phyloP scores from a whole-genome alignment of 2,329 filamentous ascomycete genomes.

The Laburnicola sp. region DNA sequence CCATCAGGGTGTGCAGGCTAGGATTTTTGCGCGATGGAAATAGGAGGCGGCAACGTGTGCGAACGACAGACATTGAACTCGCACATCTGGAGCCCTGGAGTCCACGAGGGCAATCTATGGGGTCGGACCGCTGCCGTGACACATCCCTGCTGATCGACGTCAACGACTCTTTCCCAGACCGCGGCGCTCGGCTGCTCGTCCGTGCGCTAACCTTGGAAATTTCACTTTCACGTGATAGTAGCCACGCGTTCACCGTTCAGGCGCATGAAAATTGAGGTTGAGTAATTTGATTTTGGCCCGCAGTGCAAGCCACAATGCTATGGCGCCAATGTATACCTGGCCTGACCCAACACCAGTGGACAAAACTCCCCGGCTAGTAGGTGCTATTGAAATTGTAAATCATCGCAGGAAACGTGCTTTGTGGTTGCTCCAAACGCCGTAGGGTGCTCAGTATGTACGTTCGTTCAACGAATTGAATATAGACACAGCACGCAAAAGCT shows the following conservation, averaged over 20 bases:
- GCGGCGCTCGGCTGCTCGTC: not conserved
- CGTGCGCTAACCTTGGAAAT: not conserved
- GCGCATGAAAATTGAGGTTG: not conserved
- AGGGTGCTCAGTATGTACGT: not conserved
- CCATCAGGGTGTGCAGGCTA: not conserved
- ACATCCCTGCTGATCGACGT: conserved; percentile 6
- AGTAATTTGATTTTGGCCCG: conserved; percentile 7
- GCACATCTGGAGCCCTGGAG: not conserved
- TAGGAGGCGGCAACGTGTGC: not conserved
- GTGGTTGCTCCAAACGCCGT: not conserved
- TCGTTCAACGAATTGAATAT: not conserved
- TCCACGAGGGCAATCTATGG: not conserved
- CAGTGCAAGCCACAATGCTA: conserved; percentile 15
- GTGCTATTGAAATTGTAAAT: conserved; percentile 1
- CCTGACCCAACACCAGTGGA: not conserved
- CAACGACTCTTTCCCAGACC: not conserved
- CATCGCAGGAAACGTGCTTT: not conserved
- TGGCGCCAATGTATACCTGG: conserved; percentile 9
- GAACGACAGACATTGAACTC: not conserved
- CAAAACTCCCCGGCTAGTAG: not conserved
- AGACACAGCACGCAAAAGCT: not conserved
- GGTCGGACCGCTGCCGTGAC: not conserved
- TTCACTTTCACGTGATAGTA: not conserved
- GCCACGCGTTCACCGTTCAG: conserved; percentile 2
- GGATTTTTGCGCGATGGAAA: too few species aligned